phyloP scores from a whole-genome alignment of 2,329 filamentous ascomycete genomes.

The Aureobasidium lini region DNA sequence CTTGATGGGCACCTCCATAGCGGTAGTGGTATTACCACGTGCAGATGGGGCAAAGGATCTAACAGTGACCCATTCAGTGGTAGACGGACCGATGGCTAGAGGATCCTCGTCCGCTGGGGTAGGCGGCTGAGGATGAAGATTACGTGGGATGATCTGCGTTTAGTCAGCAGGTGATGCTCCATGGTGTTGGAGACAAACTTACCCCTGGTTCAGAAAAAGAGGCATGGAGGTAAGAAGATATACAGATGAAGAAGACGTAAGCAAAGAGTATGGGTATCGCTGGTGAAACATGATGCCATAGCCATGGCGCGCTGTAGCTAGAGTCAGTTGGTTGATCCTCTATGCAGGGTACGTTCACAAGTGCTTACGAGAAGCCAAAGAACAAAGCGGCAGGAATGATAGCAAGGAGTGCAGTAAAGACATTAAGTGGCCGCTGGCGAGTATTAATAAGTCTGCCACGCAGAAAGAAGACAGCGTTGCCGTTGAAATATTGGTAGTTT shows the following conservation, averaged over 20 bases:
- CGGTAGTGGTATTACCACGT: conserved; percentile 41
- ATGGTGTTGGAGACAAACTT: conserved; percentile 37
- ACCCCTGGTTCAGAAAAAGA: conserved; percentile 89
- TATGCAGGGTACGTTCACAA: neutral
- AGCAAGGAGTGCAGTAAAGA: conserved; percentile 76
- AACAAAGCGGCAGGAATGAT: conserved; percentile 73
- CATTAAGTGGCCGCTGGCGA: conserved; percentile 77
- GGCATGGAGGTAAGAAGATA: conserved; percentile 91
- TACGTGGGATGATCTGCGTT: conserved; percentile 81
- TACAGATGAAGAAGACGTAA: conserved; percentile 82
- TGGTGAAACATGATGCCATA: conserved; percentile 81
- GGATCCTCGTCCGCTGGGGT: conserved; percentile 70
- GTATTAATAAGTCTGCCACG: conserved; percentile 85
- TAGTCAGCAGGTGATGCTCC: neutral
- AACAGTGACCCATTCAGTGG: conserved; percentile 90
- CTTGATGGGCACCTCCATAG: conserved; percentile 97
- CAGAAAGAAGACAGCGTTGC: conserved; percentile 84
- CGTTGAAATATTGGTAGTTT: conserved; percentile 89
- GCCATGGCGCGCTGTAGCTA: conserved; percentile 59
- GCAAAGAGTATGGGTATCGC: conserved; percentile 84
- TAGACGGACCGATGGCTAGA: conserved; percentile 70
- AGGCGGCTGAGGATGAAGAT: conserved; percentile 82
- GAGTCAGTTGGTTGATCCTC: neutral
- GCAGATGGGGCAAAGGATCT: conserved; percentile 56
- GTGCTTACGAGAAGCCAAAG: conserved; percentile 65